Evolutionary conservation across 352 stramenopile species (phyloP), one percentile per base, ranked within the genome.

Genomic region (Thraustochytrium sp.): DNA sequence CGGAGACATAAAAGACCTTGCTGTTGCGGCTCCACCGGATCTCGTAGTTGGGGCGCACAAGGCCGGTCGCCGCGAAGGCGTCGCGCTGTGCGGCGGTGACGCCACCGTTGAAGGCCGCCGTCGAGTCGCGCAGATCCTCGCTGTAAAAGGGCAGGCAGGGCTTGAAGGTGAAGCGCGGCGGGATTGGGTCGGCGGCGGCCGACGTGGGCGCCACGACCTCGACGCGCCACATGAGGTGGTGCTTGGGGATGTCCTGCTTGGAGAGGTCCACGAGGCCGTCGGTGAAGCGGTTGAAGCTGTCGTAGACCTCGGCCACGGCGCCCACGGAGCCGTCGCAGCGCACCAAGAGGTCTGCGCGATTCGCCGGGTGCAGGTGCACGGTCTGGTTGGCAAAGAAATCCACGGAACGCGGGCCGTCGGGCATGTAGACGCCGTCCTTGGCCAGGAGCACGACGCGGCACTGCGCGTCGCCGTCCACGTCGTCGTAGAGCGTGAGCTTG

Each of bases 401-500:
- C 29, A 80, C 21, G 2, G 31, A 3, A 16, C 74, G 54, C 29
- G 46, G 40, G 53, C 74, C 61, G 23, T 54, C 37, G n/a, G n/a
- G 51, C 2, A 80, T 0, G 48, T 83, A 83, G 42, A 83, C 74
- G 5, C 74, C 74, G 29, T 83, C 74, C 23, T 44, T 34, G 36
- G 36, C 74, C 26, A 83, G 37, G 26, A 83, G 23, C 3, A 46
- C 21, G 23, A 76, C 51, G 18, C 29, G 18, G 31, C 74, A 83
- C 56, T 75, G 51, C 16, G 29, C 26, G 29, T 46, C 54, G 29
- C 73, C 36, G 51, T 73, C n/a, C 0, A 44, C 48, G 73, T 65
- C 56, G 46, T 75, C 54, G 21, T 48, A 34, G 11, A 94, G 82
- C 5, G 87, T 86, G 34, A 94, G 82, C 76, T 92, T 86, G 29